phyloP scores from a whole-genome alignment of 1,284 basidiomycete genomes.

The Xerocomus nothofagi region DNA sequence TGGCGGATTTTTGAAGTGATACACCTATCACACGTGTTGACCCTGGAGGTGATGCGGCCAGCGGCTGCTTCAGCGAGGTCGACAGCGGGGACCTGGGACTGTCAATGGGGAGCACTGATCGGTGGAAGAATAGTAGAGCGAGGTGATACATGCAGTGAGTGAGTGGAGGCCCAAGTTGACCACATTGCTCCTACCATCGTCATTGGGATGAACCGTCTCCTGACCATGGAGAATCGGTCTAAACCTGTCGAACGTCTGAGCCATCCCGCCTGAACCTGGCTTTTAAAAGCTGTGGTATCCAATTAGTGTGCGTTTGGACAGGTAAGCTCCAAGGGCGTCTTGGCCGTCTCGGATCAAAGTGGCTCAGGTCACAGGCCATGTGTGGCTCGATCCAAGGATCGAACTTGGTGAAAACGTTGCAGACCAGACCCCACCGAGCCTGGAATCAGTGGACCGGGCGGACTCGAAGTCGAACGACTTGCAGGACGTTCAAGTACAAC shows the following conservation, averaged over 20 bases:
- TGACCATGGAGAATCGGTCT: constrained; percentile 14
- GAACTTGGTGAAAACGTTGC: neutral
- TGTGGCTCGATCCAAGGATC: constrained; percentile 2
- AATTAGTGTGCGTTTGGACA: neutral
- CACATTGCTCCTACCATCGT: constrained; percentile 1
- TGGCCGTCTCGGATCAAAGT: constrained; percentile 14
- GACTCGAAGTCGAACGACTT: neutral
- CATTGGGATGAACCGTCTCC: constrained; percentile 3
- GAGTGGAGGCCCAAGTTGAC: constrained; percentile 16
- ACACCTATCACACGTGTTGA: no score
- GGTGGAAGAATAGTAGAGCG: neutral
- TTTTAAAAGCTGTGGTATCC: no score
- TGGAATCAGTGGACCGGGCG: neutral
- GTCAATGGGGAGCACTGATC: constrained; percentile 41
- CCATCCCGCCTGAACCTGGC: neutral
- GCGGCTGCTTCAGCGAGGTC: neutral
- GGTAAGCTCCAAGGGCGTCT: no score
- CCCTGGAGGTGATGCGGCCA: constrained; percentile 44
- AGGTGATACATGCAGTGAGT: constrained; percentile 31
- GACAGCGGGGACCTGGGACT: constrained; percentile 15
- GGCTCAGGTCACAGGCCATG: constrained; percentile 3
- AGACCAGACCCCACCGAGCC: neutral
- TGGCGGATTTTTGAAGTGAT: constrained; percentile 42
- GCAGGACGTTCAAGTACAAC: neutral
- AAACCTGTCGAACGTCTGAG: neutral